These are phyloP conservation scores for Erythrophleum fordii DNA, from an alignment of 306 rosid species.

Conservation along the genomic window DNA sequence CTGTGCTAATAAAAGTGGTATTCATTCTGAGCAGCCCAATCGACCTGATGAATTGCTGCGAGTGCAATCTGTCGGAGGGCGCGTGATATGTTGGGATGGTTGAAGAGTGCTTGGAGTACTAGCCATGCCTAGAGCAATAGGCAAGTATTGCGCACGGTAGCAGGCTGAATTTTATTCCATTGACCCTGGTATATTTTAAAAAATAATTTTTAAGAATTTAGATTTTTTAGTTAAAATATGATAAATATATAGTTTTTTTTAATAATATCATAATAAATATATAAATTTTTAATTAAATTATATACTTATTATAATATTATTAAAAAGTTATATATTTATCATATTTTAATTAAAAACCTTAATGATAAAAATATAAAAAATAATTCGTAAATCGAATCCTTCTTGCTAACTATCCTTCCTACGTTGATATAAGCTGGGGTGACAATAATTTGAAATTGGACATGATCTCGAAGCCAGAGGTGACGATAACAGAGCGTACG, in stretches of 20 bases:
- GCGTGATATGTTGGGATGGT: slow-evolving; percentile 89
- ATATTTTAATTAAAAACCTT: too few species aligned
- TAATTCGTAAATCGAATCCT: too few species aligned
- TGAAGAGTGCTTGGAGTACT: slow-evolving; percentile 81
- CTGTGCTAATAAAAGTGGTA: slow-evolving; percentile 12
- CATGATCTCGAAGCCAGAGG: slow-evolving; percentile 86
- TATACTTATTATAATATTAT: too few species aligned
- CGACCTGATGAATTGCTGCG: slow-evolving; percentile 83
- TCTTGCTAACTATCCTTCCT: neutral
- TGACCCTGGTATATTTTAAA: neutral
- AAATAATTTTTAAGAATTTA: too few species aligned
- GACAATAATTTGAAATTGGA: slow-evolving; percentile 77
- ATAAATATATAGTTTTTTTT: too few species aligned
- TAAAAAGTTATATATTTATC: too few species aligned
- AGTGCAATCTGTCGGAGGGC: slow-evolving; percentile 86
- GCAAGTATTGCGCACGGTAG: slow-evolving; percentile 43
- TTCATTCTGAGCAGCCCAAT: slow-evolving; percentile 64
- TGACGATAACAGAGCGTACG: slow-evolving; percentile 61
- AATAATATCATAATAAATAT: too few species aligned
- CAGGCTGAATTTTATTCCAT: neutral
- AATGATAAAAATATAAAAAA: too few species aligned
- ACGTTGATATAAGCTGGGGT: slow-evolving; percentile 32
- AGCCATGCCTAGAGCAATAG: slow-evolving; percentile 91
- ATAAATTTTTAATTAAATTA: too few species aligned
- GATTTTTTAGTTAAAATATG: too few species aligned